A percentile compares a stretch with the other conserved stretches of the same genome.
These are phyloP conservation scores for Prunus persica DNA, from an alignment of 306 rosid genomes.

Conservation along the genomic window Prunus_persica_NCBIv2 NC_034016.1:19708501-19709000, in stretches of 20 bases:
- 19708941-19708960: conserved; percentile 19
- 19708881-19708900: conserved; percentile 16
- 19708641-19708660: conserved; percentile 30
- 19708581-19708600: not conserved
- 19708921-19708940: conserved; percentile 24
- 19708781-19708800: not conserved
- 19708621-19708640: conserved; percentile 3
- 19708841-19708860: conserved; percentile 24
- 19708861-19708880: conserved; percentile 21
- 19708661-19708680: conserved; percentile 17
- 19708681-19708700: conserved; percentile 21
- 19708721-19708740: not conserved
- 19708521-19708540: too few species aligned
- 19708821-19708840: not conserved
- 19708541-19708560: too few species aligned
- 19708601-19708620: not conserved
- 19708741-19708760: too few species aligned
- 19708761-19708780: not conserved
- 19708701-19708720: conserved; percentile 14
- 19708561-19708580: not conserved
- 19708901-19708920: conserved; percentile 23
- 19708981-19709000: conserved; percentile 25
- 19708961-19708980: conserved; percentile 29
- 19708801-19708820: not conserved
- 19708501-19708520: not conserved